Evolutionary conservation across 2,329 filamentous ascomycete species (phyloP).

Genomic region (Fusarium sp.): DNA sequence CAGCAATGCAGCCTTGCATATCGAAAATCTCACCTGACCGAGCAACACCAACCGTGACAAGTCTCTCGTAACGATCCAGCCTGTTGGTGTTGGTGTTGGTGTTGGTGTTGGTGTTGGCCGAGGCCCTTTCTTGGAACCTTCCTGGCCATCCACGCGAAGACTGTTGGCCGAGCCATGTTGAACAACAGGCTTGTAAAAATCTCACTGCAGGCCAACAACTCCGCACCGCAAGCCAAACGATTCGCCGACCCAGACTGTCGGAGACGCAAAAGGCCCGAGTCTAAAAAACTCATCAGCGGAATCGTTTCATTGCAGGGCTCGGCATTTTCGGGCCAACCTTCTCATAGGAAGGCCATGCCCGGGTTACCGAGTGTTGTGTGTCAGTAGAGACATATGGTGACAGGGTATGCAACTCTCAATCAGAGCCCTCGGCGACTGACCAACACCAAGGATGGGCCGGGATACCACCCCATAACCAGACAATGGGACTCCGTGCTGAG

Average conservation of each 20-base stretch:
- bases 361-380: not conserved
- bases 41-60: not conserved
- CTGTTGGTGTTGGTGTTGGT: not conserved
- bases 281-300: not conserved
- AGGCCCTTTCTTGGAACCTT: not conserved
- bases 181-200: not conserved
- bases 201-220: slow-evolving; percentile 25
- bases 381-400: not conserved
- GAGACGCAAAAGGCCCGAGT: slow-evolving; percentile 3
- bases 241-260: slow-evolving; percentile 21
- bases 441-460: not conserved
- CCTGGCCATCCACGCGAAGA: slow-evolving; percentile 8
- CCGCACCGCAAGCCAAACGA: not conserved
- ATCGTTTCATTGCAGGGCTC: slow-evolving; percentile 10
- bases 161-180: slow-evolving; percentile 13
- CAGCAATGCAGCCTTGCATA: slow-evolving; percentile 32
- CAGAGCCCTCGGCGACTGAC: not conserved
- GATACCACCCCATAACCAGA: not conserved
- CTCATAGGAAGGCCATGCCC: slow-evolving; percentile 11
- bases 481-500: not conserved
- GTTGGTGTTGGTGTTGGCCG: not conserved
- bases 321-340: slow-evolving; percentile 9
- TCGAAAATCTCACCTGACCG: slow-evolving; percentile 39
- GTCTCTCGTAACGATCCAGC: not conserved
- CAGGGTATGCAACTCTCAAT: not conserved